A percentile compares a stretch with the other conserved stretches of the same genome.
These are phyloP conservation scores for Vitellaria paradoxa DNA, from an alignment of 179 eudicot genomes.

Conservation along the genomic window DNA sequence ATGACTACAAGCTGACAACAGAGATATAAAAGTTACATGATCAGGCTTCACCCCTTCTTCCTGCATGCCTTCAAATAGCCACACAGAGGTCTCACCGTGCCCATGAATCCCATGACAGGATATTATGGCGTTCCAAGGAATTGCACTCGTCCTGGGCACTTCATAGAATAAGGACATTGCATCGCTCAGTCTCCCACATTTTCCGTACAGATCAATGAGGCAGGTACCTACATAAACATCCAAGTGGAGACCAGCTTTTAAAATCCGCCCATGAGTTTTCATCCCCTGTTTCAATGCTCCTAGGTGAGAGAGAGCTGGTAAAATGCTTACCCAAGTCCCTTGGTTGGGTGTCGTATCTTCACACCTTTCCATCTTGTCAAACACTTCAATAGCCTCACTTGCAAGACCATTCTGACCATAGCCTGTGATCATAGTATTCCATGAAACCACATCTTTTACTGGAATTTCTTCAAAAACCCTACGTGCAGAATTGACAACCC, in stretches of 20 bases:
- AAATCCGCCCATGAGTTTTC: constrained; percentile 38
- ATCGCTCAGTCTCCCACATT: constrained; percentile 49
- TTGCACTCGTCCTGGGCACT: constrained; percentile 33
- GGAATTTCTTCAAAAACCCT: constrained; percentile 35
- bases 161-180: constrained; percentile 45
- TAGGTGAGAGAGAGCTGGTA: constrained; percentile 52
- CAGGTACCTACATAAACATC: constrained; percentile 45
- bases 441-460: constrained; percentile 29
- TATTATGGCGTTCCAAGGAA: constrained; percentile 53
- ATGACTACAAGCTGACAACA: constrained; percentile 55
- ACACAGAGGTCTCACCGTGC: constrained; percentile 32
- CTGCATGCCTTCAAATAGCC: constrained; percentile 43
- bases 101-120: constrained; percentile 60
- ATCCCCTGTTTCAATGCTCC: constrained; percentile 49
- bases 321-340: constrained; percentile 49
- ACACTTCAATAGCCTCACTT: constrained; percentile 45
- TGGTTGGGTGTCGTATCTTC: constrained; percentile 38
- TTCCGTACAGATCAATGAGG: constrained; percentile 57
- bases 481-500: constrained; percentile 33
- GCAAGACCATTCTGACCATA: constrained; percentile 53
- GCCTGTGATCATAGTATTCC: constrained; percentile 55
- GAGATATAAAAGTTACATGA: constrained; percentile 45
- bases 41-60: constrained; percentile 45
- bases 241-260: constrained; percentile 34
- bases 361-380: constrained; percentile 25